Evolutionary conservation across 129 eudicot genomes (phyloP), one percentile per base, ranked within the genome.

Genomic region (Chrysanthemum makinoi): DNA sequence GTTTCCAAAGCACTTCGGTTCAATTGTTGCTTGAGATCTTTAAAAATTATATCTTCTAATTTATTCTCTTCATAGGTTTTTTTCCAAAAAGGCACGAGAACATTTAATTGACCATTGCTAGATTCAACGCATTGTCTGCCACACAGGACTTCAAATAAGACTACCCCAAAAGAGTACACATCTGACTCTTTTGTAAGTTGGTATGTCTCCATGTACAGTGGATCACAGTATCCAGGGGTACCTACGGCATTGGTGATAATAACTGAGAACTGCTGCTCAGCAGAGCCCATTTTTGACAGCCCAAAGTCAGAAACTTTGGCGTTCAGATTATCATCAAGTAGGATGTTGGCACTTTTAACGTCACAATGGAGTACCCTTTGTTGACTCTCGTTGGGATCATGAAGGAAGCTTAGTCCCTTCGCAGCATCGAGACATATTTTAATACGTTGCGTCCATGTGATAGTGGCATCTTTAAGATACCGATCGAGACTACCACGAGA

Each of bases 121-220:
- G 1, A 0, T 17, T 18, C 30, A 57, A 0, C 1, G 33, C 62
- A 57, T 57, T 6, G 10, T 57, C 15, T 28, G 0, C 66, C 66
- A 30, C 12, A 13, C 15, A 62, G 2, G 14, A 62, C 66, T 30
- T 62, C 66, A 2, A 62, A 24, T 22, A 62, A 4, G 12, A 62
- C 66, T 8, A 62, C 66, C 0, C 66, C 66, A 62, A 62, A 30
- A 62, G 66, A 62, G 18, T 62, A 62, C 2, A 62, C 48, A 1
- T 62, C 66, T 1, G 66, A 62, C 19, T 62, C 66, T 30, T 62
- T 28, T 15, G 66, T 28, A 4, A 62, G 48, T 3, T 6, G 0
- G 11, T 8, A 6, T 2, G 15, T 24, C 7, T 60, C 39, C 65
- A 12, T 22, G 6, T 24, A 60, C 16, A 60, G 2, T 1, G 65